These are phyloP conservation scores for Fusarium poae DNA, from an alignment of 2,329 filamentous ascomycete genomes.

Conservation along the genomic window DNA sequence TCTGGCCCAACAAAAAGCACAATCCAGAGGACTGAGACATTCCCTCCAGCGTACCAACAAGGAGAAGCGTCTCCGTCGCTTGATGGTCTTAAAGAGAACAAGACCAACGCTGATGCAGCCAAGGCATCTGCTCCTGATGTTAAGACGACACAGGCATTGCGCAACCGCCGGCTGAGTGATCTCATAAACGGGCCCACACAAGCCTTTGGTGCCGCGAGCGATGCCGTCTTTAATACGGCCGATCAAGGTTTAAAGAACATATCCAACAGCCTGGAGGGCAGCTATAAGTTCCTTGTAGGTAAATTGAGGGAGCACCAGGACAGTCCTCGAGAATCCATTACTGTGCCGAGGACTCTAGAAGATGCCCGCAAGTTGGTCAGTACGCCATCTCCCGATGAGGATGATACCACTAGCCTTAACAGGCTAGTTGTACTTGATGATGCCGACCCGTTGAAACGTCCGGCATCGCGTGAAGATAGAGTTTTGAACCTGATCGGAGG, in stretches of 20 bases:
- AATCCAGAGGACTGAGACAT: constrained; percentile 65
- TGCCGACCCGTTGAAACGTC: constrained; percentile 49
- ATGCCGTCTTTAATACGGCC: constrained; percentile 86
- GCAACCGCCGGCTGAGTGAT: constrained; percentile 84
- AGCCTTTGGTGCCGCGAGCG: constrained; percentile 84
- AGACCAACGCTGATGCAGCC: constrained; percentile 51
- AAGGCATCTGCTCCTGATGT: constrained; percentile 59
- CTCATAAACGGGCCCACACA: constrained; percentile 87
- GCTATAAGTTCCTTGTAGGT: constrained; percentile 92
- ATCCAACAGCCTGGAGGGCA: constrained; percentile 88
- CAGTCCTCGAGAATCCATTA: constrained; percentile 59
- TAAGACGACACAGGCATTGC: constrained; percentile 63
- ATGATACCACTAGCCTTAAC: constrained; percentile 70
- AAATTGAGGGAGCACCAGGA: constrained; percentile 81
- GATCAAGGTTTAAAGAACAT: constrained; percentile 95
- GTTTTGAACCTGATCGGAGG: constrained; percentile 79
- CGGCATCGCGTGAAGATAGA: constrained; percentile 67
- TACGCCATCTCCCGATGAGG: constrained; percentile 74
- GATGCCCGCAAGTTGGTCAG: constrained; percentile 91
- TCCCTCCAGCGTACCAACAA: constrained; percentile 68
- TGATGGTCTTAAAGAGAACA: constrained; percentile 51
- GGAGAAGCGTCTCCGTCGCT: constrained; percentile 55
- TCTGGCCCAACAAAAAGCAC: constrained; percentile 73
- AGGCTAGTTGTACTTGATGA: constrained; percentile 62
- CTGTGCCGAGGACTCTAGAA: constrained; percentile 89